phyloP scores from a whole-genome alignment of 2,329 filamentous ascomycete genomes.

The Lasiodiplodia sp. region DNA sequence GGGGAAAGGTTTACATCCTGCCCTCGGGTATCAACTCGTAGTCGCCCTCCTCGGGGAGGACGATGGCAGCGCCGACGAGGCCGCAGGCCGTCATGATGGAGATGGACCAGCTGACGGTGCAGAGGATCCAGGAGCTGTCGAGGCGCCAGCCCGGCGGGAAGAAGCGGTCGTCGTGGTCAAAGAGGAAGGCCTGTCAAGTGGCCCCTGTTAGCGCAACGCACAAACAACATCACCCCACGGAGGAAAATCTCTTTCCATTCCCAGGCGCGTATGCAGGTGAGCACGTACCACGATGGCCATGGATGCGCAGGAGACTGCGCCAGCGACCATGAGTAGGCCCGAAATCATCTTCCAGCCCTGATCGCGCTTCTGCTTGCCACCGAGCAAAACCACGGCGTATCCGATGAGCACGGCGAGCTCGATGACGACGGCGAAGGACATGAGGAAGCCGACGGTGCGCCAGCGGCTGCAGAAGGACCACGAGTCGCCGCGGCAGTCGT shows the following conservation, averaged over 20 bases:
- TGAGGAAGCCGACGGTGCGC: slow-evolving; percentile 86
- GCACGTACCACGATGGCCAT: slow-evolving; percentile 83
- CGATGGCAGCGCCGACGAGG: slow-evolving; percentile 70
- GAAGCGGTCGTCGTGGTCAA: slow-evolving; percentile 83
- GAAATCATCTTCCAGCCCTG: slow-evolving; percentile 81
- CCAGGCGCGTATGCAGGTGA: background rate
- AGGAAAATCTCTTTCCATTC: background rate
- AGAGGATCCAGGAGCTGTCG: slow-evolving; percentile 78
- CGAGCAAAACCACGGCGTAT: slow-evolving; percentile 77
- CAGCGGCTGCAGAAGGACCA: slow-evolving; percentile 90
- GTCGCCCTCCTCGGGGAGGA: slow-evolving; percentile 81
- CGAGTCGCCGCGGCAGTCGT: slow-evolving; percentile 71
- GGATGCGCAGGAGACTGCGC: slow-evolving; percentile 73
- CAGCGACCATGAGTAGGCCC: slow-evolving; percentile 70
- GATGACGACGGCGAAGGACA: slow-evolving; percentile 82
- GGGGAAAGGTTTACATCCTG: slow-evolving; percentile 15
- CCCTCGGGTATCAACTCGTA: slow-evolving; percentile 75
- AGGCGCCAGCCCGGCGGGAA: slow-evolving; percentile 77
- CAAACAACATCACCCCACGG: background rate
- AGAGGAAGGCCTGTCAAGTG: slow-evolving; percentile 74
- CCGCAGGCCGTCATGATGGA: slow-evolving; percentile 62
- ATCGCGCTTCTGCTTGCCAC: slow-evolving; percentile 81
- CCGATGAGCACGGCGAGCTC: slow-evolving; percentile 82
- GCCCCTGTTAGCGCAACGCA: background rate
- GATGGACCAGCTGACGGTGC: slow-evolving; percentile 66